Evolutionary conservation across 495 filamentous ascomycete species (phyloP), one percentile per base, ranked within the genome.

Genomic region (Talaromyces ruber): DNA sequence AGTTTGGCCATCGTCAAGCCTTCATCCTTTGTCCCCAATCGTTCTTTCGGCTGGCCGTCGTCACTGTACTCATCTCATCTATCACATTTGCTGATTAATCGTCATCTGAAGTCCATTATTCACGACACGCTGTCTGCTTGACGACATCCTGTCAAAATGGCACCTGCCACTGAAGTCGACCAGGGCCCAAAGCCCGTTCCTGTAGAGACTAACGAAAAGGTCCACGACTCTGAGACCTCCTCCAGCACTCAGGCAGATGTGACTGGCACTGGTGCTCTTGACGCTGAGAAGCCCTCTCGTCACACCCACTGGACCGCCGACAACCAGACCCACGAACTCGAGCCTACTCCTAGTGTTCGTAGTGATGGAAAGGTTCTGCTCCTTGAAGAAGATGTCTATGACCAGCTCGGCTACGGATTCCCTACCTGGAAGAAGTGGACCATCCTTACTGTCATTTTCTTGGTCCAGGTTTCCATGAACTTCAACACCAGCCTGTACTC

Each of bases 381-480:
- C 63, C 79, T 74, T 5, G 82, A 85, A 69, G 76, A 79, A 24
- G 83, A 85, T 57, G 83, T 82, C 69, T 84, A 83, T 62, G 78
- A 84, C 56, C 65, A 81, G 58, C 72, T 88, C 11, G 84, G 82
- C 21, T 85, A 81, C 67, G 67, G 71, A 11, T 87, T 81, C 65
- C 68, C 79, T 0, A 66, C 67, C 29, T 73, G 60, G 67, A 79
- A 77, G 58, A 88, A 88, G 66, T 87, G 84, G 85, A 67, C 71
- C 60, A 86, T 86, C 67, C 80, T 88, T n/a, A 65, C 71, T 50
- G 79, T 85, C 64, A 86, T 82, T 69, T 86, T 83, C 66, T 56
- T 75, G 47, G 84, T 85, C 25, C 83, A 86, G 62, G 74, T 76
- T 45, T 82, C 77, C 18, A 86, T 85, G 75, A 84, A 84, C 64